phyloP scores from a whole-genome alignment of 2,329 filamentous ascomycete genomes.

The Alternaria solani region DNA sequence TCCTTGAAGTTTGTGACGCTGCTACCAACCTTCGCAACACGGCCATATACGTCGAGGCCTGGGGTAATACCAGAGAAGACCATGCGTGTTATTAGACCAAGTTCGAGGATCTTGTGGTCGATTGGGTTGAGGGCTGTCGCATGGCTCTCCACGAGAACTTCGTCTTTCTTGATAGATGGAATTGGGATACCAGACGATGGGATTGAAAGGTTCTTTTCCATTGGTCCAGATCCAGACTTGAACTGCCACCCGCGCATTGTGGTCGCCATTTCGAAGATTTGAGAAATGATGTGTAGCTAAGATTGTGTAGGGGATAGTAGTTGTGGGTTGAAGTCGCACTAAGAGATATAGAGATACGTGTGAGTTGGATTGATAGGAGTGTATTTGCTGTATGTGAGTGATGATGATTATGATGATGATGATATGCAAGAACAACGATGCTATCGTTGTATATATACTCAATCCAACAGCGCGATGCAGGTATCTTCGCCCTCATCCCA shows the following conservation, averaged over 20 bases:
- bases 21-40: constrained; percentile 47
- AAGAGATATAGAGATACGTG: background rate
- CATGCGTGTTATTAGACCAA: constrained; percentile 51
- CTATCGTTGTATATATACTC: background rate
- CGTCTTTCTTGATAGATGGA: constrained; percentile 45
- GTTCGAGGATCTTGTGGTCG: constrained; percentile 68
- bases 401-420: background rate
- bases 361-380: background rate
- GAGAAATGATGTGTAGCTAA: background rate
- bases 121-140: constrained; percentile 64
- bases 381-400: background rate
- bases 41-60: constrained; percentile 60
- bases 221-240: constrained; percentile 39
- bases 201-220: constrained; percentile 60
- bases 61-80: constrained; percentile 54
- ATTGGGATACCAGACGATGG: constrained; percentile 56
- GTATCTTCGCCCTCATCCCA: background rate
- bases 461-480: background rate
- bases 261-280: constrained; percentile 50
- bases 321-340: background rate
- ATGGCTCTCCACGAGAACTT: constrained; percentile 62
- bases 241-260: constrained; percentile 56
- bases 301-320: background rate
- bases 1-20: constrained; percentile 26
- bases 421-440: background rate